Evolutionary conservation across 1,139 yeast genomes (phyloP).

Genomic region (Spathaspora sp.): DNA sequence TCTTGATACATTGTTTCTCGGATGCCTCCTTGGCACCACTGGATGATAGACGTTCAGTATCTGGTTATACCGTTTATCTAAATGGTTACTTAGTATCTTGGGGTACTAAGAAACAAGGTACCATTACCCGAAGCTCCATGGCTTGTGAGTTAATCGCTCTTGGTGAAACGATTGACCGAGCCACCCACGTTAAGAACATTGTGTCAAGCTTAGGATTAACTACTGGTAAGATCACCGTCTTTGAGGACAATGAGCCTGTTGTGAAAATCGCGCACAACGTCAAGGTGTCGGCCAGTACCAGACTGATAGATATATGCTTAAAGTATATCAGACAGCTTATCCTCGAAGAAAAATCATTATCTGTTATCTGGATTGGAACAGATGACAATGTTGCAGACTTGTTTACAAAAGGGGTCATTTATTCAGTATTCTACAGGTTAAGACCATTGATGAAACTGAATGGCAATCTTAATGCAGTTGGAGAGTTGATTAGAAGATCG

Average conservation of each 20-base stretch:
- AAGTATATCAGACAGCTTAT: background rate
- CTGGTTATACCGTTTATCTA: conserved; percentile 4
- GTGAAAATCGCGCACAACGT: background rate
- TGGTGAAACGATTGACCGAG: background rate
- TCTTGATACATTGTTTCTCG: conserved; percentile 1
- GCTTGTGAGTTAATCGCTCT: conserved; percentile 3
- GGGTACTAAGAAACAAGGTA: conserved; percentile 5
- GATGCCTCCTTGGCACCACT: conserved; percentile 6
- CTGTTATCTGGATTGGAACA: background rate
- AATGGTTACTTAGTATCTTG: conserved; percentile 4
- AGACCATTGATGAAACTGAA: background rate
- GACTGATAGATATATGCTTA: background rate
- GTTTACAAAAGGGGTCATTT: background rate
- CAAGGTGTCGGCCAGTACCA: background rate
- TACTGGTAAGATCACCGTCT: background rate
- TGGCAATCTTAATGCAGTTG: background rate
- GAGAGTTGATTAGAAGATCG: background rate
- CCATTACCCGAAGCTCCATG: background rate
- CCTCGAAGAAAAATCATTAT: background rate
- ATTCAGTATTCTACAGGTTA: background rate
- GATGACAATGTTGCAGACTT: background rate
- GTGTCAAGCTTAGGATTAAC: background rate
- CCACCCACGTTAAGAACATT: background rate
- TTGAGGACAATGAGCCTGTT: background rate
- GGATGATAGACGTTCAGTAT: conserved; percentile 1